A percentile compares a stretch with the other conserved stretches of the same genome.
Evolutionary conservation across 164 flowering plant species (phyloP).

Genomic region (Nymphaea thermarum): DNA sequence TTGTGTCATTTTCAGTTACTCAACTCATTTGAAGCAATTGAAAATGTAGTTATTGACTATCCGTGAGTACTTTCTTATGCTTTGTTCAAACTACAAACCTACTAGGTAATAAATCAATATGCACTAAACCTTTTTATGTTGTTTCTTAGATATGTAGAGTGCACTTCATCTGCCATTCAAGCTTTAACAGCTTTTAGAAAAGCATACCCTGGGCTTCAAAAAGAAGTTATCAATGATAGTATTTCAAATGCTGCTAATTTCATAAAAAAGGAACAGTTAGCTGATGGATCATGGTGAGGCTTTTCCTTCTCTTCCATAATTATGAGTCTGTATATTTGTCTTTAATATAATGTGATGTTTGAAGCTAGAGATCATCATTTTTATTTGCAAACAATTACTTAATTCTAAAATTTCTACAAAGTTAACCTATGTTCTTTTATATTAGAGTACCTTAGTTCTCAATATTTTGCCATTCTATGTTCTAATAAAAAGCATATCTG

Average conservation of each 20-base stretch:
- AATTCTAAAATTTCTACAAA: too few relatives aligned
- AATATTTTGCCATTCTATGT: too few relatives aligned
- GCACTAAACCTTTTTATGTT: slow-evolving; percentile 2
- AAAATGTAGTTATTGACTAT: slow-evolving; percentile 90
- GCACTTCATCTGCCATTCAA: slow-evolving; percentile 93
- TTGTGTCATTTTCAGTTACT: slow-evolving; percentile 39
- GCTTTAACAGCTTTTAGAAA: slow-evolving; percentile 55
- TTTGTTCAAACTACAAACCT: not conserved
- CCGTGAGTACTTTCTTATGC: slow-evolving; percentile 59
- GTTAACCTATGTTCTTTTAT: too few relatives aligned
- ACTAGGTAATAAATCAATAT: not conserved
- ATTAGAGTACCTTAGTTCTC: too few relatives aligned
- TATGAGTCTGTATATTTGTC: too few relatives aligned
- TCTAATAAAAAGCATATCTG: too few relatives aligned
- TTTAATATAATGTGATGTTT: too few relatives aligned
- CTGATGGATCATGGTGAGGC: slow-evolving; percentile 86
- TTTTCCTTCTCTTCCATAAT: too few relatives aligned
- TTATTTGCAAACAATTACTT: too few relatives aligned
- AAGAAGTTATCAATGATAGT: slow-evolving; percentile 49
- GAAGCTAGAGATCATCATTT: too few relatives aligned
- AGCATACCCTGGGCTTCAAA: slow-evolving; percentile 62
- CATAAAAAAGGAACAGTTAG: slow-evolving; percentile 60
- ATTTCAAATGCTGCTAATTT: slow-evolving; percentile 50
- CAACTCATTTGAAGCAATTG: slow-evolving; percentile 96
- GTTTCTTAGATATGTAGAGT: slow-evolving; percentile 71